These are phyloP conservation scores for Neocatenulostroma microsporum DNA, from an alignment of 2,329 filamentous ascomycete genomes.

Conservation along the genomic window DNA sequence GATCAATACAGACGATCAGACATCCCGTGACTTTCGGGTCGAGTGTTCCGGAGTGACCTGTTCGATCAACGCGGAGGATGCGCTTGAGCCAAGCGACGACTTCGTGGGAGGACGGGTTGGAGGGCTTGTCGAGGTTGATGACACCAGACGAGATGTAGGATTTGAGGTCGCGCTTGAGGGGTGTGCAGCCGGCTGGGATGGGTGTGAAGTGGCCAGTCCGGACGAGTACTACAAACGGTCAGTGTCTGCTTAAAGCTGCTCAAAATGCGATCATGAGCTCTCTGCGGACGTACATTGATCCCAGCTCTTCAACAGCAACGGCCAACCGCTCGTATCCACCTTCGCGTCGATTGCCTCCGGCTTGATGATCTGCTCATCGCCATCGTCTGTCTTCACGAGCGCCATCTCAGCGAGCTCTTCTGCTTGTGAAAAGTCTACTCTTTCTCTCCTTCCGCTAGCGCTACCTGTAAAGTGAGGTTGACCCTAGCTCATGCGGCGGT, in stretches of 20 bases:
- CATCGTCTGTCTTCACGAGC: conserved; percentile 29
- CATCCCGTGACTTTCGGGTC: conserved; percentile 97
- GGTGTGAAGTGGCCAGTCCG: conserved; percentile 95
- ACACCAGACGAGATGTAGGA: conserved; percentile 95
- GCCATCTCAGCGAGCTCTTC: conserved; percentile 16
- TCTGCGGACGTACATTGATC: conserved; percentile 60
- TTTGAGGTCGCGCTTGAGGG: conserved; percentile 89
- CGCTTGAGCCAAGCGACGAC: conserved; percentile 99
- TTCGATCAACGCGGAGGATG: conserved; percentile 91
- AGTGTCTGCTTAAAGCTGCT: conserved; percentile 2
- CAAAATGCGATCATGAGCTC: neutral
- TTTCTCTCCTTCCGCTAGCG: conserved; percentile 3
- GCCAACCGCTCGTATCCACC: conserved; percentile 83
- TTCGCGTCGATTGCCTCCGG: conserved; percentile 72
- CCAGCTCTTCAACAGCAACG: conserved; percentile 92
- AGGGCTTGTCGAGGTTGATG: conserved; percentile 96
- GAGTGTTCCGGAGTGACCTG: conserved; percentile 94
- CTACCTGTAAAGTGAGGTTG: neutral
- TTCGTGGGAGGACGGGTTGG: conserved; percentile 96
- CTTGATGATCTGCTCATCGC: conserved; percentile 78
- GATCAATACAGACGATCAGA: conserved; percentile 90
- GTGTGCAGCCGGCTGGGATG: conserved; percentile 85
- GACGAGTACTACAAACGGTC: conserved; percentile 61
- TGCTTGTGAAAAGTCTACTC: neutral
- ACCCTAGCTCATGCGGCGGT: conserved; percentile 7